Percentiles rank a stretch among this genome's conserved stretches.
These are phyloP conservation scores for Fusarium stilboides DNA, from an alignment of 2,329 filamentous ascomycete species.

Conservation along the genomic window DNA sequence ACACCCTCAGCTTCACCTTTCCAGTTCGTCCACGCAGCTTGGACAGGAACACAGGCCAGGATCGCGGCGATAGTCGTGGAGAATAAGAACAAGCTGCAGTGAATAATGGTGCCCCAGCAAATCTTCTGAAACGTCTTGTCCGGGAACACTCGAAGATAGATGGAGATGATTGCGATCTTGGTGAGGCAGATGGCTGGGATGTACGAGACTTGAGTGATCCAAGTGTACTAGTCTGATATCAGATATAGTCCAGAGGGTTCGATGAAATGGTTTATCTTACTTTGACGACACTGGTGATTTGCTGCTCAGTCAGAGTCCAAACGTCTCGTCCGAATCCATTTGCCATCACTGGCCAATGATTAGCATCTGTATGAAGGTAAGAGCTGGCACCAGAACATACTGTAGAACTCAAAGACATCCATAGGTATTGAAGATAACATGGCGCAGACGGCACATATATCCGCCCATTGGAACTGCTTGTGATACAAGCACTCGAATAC, in stretches of 20 bases:
- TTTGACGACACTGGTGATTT: slow-evolving; percentile 13
- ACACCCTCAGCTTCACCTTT: too few species aligned
- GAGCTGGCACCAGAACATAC: neutral
- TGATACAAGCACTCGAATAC: neutral
- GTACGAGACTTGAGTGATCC: slow-evolving; percentile 4
- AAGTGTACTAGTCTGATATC: neutral
- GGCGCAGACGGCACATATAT: neutral
- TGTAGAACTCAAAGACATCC: neutral
- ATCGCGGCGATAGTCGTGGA: too few species aligned
- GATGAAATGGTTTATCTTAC: neutral
- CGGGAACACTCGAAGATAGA: neutral
- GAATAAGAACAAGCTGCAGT: too few species aligned
- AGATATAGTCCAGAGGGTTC: neutral
- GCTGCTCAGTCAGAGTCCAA: slow-evolving; percentile 1
- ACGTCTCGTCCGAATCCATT: slow-evolving; percentile 8
- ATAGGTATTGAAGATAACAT: neutral
- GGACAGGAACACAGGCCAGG: too few species aligned
- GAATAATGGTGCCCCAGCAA: neutral
- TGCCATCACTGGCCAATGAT: neutral
- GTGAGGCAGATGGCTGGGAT: slow-evolving; percentile 9
- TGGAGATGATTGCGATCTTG: neutral
- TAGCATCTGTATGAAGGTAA: neutral
- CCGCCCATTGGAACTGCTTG: neutral
- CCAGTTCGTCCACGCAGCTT: too few species aligned
- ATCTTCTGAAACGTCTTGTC: neutral